phyloP scores from a whole-genome alignment of 371 early-diverging fungal genomes.

The Parasitella parasitica region DNA sequence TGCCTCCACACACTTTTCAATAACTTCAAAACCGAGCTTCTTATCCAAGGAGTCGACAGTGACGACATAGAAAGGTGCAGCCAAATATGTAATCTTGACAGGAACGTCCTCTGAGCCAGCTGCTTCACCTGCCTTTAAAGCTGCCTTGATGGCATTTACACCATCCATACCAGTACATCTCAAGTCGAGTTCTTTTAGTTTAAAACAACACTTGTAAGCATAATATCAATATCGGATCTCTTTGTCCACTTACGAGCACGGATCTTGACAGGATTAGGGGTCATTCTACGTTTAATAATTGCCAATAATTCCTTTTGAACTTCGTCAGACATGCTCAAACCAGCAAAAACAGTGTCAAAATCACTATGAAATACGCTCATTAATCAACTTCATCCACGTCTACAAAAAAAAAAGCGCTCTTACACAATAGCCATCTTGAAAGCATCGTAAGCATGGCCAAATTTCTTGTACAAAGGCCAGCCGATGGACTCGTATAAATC shows the following conservation, averaged over 20 bases:
- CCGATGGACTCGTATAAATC: conserved; percentile 89
- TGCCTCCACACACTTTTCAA: conserved; percentile 86
- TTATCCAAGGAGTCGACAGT: conserved; percentile 89
- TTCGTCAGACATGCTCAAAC: conserved; percentile 65
- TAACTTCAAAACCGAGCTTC: conserved; percentile 77
- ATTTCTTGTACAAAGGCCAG: conserved; percentile 98
- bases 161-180: conserved; percentile 97
- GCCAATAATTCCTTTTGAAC: conserved; percentile 76
- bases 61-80: conserved; percentile 96
- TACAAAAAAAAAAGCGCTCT: no score
- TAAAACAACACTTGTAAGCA: no score
- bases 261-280: conserved; percentile 96
- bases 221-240: no score
- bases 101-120: conserved; percentile 81
- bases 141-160: conserved; percentile 95
- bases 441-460: conserved; percentile 97
- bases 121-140: conserved; percentile 89
- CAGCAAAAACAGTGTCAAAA: conserved; percentile 86
- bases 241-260: conserved; percentile 86
- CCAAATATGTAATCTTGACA: conserved; percentile 77
- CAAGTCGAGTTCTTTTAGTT: conserved; percentile 86
- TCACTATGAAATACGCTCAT: conserved; percentile 68
- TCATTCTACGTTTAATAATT: conserved; percentile 89
- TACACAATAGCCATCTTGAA: conserved; percentile 94
- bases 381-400: no score